These are phyloP conservation scores for Austroboletus festivus DNA, from an alignment of 768 basidiomycete genomes.

Conservation along the genomic window DNA sequence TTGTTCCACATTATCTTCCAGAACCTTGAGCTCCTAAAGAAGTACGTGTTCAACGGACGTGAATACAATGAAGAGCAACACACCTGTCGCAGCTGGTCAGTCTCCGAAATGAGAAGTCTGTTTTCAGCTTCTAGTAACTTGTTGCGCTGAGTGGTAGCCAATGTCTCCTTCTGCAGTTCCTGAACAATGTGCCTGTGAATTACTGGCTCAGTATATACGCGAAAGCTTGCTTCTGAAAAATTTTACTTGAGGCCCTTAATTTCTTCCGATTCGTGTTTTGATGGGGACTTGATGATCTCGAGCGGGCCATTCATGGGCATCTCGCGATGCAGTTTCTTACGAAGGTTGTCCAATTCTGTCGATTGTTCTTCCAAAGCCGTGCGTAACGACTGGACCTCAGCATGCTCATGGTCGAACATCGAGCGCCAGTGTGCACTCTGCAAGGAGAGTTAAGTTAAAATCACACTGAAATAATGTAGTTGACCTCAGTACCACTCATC, in stretches of 20 bases:
- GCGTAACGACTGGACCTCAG: slow-evolving; percentile 31
- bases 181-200: slow-evolving; percentile 74
- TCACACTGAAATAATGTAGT: neutral
- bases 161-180: slow-evolving; percentile 81
- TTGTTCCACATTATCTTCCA: slow-evolving; percentile 75
- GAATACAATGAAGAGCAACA: neutral
- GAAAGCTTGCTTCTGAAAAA: neutral
- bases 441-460: slow-evolving; percentile 1
- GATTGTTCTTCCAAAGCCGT: slow-evolving; percentile 37
- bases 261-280: slow-evolving; percentile 61
- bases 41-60: neutral
- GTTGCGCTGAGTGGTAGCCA: slow-evolving; percentile 56
- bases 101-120: slow-evolving; percentile 51
- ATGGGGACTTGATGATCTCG: slow-evolving; percentile 31
- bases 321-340: slow-evolving; percentile 63
- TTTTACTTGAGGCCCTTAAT: slow-evolving; percentile 77
- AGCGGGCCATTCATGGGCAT: slow-evolving; percentile 40
- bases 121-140: slow-evolving; percentile 79
- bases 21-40: slow-evolving; percentile 63
- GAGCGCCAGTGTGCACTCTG: slow-evolving; percentile 29
- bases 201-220: slow-evolving; percentile 1
- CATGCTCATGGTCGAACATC: slow-evolving; percentile 31
- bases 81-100: slow-evolving; percentile 72
- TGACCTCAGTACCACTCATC: slow-evolving; percentile 28
- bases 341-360: slow-evolving; percentile 52